A percentile compares a stretch with the other conserved stretches of the same genome.
Conservation (phyloP, 192 early-diverging fungal genomes). For the Podila horticola region DNA sequence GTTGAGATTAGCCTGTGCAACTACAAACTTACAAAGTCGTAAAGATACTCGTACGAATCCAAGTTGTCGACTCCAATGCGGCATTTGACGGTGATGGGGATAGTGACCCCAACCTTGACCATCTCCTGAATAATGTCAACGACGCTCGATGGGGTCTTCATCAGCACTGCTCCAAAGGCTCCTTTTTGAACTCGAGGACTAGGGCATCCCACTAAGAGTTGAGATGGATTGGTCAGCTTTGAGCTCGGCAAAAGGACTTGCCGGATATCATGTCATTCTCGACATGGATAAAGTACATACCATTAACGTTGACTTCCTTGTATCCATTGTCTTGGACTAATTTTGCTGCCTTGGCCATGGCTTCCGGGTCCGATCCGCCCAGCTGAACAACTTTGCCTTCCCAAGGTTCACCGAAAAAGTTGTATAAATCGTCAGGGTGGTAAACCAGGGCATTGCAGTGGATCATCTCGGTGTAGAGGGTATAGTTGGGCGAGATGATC, state of each 20-base stretch:
- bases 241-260: neutral
- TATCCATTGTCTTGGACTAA: slow-evolving; percentile 66
- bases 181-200: slow-evolving; percentile 74
- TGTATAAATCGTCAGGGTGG: slow-evolving; percentile 50
- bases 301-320: slow-evolving; percentile 73
- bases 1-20: neutral
- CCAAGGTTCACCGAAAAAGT: slow-evolving; percentile 59
- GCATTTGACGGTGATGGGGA: slow-evolving; percentile 78
- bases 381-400: slow-evolving; percentile 66
- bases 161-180: slow-evolving; percentile 75
- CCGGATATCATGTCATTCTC: neutral
- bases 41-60: slow-evolving; percentile 70
- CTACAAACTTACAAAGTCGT: slow-evolving; percentile 53
- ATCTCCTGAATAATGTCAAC: slow-evolving; percentile 70
- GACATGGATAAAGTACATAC: neutral
- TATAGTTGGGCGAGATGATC: slow-evolving; percentile 73
- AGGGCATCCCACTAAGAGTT: slow-evolving; percentile 68
- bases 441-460: slow-evolving; percentile 66
- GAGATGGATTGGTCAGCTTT: neutral
- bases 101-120: slow-evolving; percentile 41
- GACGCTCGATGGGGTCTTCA: slow-evolving; percentile 69
- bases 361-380: slow-evolving; percentile 59
- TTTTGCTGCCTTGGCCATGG: slow-evolving; percentile 61
- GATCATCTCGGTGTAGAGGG: slow-evolving; percentile 81
- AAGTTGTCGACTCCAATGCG: slow-evolving; percentile 78